These are phyloP conservation scores for Xylaria sp. DNA, from an alignment of 2,329 filamentous ascomycete genomes.

Conservation along the genomic window DNA sequence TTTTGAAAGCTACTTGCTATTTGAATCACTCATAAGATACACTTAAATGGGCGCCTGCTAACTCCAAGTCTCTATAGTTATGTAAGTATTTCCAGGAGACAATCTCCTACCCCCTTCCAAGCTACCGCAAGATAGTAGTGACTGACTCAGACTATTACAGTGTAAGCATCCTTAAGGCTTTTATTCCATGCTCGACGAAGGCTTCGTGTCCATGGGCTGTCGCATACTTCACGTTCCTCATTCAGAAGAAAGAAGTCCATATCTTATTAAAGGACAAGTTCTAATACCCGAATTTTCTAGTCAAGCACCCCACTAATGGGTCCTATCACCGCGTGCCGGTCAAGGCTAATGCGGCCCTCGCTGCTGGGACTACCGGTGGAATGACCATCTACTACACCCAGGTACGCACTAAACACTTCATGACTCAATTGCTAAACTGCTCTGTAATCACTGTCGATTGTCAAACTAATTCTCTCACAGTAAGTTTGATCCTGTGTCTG, in stretches of 20 bases:
- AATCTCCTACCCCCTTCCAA: not conserved
- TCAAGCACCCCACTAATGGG: constrained; percentile 50
- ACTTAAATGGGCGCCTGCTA: not conserved
- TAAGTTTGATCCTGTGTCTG: not conserved
- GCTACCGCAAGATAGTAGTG: not conserved
- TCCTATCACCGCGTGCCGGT: constrained; percentile 50
- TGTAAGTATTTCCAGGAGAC: not conserved
- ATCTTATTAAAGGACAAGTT: not conserved
- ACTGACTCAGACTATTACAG: not conserved
- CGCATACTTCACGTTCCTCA: not conserved
- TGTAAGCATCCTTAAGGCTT: not conserved
- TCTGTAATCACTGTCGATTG: not conserved
- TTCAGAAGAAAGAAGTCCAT: not conserved
- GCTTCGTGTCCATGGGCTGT: not conserved
- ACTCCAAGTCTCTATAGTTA: not conserved
- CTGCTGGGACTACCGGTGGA: constrained; percentile 45
- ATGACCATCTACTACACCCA: constrained; percentile 51
- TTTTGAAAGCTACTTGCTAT: not conserved
- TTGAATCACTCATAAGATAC: not conserved
- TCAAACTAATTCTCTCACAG: constrained; percentile 19
- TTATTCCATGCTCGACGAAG: not conserved
- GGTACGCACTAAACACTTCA: constrained; percentile 12
- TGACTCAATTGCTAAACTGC: no score
- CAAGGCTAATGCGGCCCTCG: constrained; percentile 46
- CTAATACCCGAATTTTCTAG: not conserved